phyloP scores from a whole-genome alignment of 345 rosid genomes.

The Citrus australasica region DNA sequence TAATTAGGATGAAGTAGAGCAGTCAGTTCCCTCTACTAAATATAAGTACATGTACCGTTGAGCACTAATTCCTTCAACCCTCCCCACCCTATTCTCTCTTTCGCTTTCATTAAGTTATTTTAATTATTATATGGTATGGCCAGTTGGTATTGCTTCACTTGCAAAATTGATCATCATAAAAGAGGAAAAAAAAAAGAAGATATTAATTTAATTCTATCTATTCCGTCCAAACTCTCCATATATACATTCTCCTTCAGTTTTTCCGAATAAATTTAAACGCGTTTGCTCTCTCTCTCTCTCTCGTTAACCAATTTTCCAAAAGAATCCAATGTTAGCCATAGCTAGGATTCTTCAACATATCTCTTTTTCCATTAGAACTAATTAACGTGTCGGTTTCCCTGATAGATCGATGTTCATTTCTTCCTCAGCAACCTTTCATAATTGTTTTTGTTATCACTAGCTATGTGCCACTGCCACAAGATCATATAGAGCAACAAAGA shows the following conservation, averaged over 20 bases:
- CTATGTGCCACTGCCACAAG: too few relatives aligned
- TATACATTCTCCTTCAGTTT: neutral
- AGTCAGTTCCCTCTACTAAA: neutral
- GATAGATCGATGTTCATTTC: neutral
- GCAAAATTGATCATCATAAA: constrained; percentile 7
- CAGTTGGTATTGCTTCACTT: constrained; percentile 17
- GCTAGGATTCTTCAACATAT: neutral
- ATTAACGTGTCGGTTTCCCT: neutral
- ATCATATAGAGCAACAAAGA: neutral
- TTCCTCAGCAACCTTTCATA: neutral
- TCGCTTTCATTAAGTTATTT: neutral
- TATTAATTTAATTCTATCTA: neutral
- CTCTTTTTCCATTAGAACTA: neutral
- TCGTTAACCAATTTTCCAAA: neutral
- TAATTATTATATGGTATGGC: neutral
- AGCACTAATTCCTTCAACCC: neutral
- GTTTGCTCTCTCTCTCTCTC: neutral
- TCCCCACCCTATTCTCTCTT: neutral
- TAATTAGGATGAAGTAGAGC: too few relatives aligned
- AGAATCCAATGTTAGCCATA: neutral
- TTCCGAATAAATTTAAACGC: neutral
- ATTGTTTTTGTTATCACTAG: neutral
- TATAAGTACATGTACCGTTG: neutral
- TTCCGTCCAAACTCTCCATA: neutral
- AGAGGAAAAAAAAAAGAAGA: neutral